These are phyloP conservation scores for Sophora flavescens DNA, from an alignment of 306 rosid species.

Conservation along the genomic window DNA sequence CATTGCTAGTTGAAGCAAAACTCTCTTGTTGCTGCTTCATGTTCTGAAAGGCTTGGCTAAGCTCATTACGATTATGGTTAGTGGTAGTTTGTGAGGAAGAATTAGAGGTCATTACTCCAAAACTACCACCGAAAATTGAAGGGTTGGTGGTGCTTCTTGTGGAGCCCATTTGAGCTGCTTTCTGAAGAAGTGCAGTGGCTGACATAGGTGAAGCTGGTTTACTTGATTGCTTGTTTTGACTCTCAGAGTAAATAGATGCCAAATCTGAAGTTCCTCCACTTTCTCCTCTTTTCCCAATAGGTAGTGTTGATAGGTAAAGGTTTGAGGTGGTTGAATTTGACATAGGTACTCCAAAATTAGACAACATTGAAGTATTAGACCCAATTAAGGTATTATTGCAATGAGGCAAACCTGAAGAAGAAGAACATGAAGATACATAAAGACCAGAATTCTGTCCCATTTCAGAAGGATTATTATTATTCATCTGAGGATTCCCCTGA, in stretches of 20 bases:
- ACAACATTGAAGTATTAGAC: conserved; percentile 51
- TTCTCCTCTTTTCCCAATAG: conserved; percentile 55
- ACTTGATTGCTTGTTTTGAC: conserved; percentile 40
- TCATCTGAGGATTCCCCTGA: conserved; percentile 54
- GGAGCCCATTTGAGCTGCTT: conserved; percentile 81
- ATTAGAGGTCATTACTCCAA: conserved; percentile 68
- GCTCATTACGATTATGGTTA: too few species aligned
- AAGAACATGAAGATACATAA: conserved; percentile 45
- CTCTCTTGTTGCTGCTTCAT: conserved; percentile 45
- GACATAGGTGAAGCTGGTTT: conserved; percentile 72
- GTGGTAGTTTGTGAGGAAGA: conserved; percentile 52
- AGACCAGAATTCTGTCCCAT: conserved; percentile 53
- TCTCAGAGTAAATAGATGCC: conserved; percentile 37
- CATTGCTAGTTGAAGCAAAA: conserved; percentile 34
- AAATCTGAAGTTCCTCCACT: conserved; percentile 34
- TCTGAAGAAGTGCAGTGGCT: conserved; percentile 71
- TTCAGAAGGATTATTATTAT: conserved; percentile 41
- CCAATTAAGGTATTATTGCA: conserved; percentile 53
- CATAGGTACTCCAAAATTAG: conserved; percentile 51
- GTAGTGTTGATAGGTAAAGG: conserved; percentile 57
- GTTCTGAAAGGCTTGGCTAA: conserved; percentile 40
- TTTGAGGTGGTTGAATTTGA: conserved; percentile 55
- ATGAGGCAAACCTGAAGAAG: conserved; percentile 51
- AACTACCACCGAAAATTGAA: conserved; percentile 56
- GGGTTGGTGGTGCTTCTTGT: conserved; percentile 58